These are phyloP conservation scores for Ascocoryne sarcoides DNA, from an alignment of 2,329 filamentous ascomycete species.

Conservation along the genomic window DNA sequence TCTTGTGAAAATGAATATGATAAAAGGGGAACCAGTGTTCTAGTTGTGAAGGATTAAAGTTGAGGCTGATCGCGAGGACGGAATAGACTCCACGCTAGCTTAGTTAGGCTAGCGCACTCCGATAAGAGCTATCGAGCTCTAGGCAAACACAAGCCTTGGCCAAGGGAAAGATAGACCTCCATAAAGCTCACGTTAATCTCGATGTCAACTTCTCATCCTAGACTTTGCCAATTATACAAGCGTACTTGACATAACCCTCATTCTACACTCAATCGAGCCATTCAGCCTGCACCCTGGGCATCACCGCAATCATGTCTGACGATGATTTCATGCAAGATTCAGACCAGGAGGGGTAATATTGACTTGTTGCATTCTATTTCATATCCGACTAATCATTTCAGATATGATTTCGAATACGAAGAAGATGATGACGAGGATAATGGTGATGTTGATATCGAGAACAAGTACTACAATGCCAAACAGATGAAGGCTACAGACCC, in stretches of 20 bases:
- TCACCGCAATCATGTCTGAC: conserved; percentile 37
- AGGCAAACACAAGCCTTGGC: not conserved
- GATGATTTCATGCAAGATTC: conserved; percentile 89
- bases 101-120: not conserved
- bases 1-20: too few species aligned
- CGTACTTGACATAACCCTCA: too few species aligned
- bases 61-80: not conserved
- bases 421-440: conserved; percentile 79
- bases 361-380: conserved; percentile 4
- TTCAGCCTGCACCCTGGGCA: too few species aligned
- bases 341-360: conserved; percentile 68
- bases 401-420: conserved; percentile 96
- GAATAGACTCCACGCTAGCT: not conserved
- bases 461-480: conserved; percentile 99
- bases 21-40: not conserved
- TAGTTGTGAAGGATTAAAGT: not conserved
- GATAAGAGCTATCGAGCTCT: not conserved
- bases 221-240: too few species aligned
- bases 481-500: conserved; percentile 85
- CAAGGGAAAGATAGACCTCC: too few species aligned
- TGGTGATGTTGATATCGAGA: conserved; percentile 91
- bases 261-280: too few species aligned
- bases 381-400: conserved; percentile 28
- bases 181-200: too few species aligned
- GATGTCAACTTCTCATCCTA: too few species aligned